These are phyloP conservation scores for Acacia crassicarpa DNA, from an alignment of 306 rosid genomes.

Conservation along the genomic window DNA sequence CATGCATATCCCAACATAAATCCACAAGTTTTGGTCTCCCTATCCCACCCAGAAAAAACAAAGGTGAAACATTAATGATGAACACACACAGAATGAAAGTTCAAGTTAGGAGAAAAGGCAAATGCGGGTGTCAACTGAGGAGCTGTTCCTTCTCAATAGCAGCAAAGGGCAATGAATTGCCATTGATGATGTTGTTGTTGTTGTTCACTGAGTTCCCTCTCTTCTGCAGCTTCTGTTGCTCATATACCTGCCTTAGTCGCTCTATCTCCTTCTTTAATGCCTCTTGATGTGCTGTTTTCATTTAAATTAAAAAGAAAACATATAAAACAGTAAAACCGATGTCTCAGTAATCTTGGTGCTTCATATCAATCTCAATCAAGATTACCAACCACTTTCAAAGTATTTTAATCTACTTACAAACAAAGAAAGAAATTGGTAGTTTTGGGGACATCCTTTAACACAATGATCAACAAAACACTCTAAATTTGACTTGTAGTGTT, in stretches of 20 bases:
- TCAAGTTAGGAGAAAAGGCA: neutral
- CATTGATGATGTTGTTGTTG: constrained; percentile 35
- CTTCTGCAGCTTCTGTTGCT: constrained; percentile 72
- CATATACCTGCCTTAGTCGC: constrained; percentile 82
- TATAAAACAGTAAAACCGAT: neutral
- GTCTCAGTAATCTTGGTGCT: constrained; percentile 10
- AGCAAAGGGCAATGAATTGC: constrained; percentile 34
- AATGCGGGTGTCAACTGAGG: constrained; percentile 21
- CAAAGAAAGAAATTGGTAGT: neutral
- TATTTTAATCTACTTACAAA: neutral
- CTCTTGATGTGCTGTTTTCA: constrained; percentile 80
- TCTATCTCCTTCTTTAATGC: constrained; percentile 91
- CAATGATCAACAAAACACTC: no score
- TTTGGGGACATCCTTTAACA: no score
- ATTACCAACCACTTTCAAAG: neutral
- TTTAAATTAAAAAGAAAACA: neutral
- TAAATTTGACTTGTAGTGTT: no score
- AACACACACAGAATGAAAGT: constrained; percentile 18
- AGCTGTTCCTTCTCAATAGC: constrained; percentile 47
- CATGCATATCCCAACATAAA: constrained; percentile 41
- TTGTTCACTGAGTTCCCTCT: constrained; percentile 34
- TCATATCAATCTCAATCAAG: neutral
- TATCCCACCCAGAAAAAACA: constrained; percentile 21
- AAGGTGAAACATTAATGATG: neutral
- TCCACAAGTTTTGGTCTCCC: constrained; percentile 37